Evolutionary conservation across 148 eudicot species (phyloP).

Genomic region (Cornus kousa): DNA sequence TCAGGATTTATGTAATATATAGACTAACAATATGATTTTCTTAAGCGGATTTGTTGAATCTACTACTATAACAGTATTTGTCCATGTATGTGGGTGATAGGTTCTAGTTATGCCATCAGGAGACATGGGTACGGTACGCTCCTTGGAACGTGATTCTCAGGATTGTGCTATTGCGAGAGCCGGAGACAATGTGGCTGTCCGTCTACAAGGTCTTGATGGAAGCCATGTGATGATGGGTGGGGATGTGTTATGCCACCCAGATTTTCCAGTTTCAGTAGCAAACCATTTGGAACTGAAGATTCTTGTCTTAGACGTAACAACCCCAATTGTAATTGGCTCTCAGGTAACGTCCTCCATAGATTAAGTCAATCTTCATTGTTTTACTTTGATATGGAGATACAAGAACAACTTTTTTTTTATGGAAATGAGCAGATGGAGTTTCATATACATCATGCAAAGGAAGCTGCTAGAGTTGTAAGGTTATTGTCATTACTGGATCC

Average conservation of each 20-base stretch:
- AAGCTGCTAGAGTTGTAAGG: constrained; percentile 70
- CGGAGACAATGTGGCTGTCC: constrained; percentile 84
- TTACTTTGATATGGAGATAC: background rate
- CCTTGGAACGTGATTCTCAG: constrained; percentile 74
- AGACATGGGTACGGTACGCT: constrained; percentile 66
- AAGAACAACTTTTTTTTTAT: background rate
- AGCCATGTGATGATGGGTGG: constrained; percentile 65
- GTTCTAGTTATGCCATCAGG: constrained; percentile 88
- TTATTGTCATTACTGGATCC: constrained; percentile 84
- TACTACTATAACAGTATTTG: background rate
- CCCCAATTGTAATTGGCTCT: constrained; percentile 79
- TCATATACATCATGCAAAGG: constrained; percentile 85
- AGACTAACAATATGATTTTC: background rate
- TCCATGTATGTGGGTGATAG: constrained; percentile 25
- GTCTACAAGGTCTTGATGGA: constrained; percentile 68
- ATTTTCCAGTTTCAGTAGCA: constrained; percentile 77
- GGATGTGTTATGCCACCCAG: constrained; percentile 90
- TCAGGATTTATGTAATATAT: no score
- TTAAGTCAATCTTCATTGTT: background rate
- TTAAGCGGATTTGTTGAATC: no score
- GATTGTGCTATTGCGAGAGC: constrained; percentile 77
- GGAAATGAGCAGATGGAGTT: constrained; percentile 69
- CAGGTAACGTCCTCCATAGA: constrained; percentile 40
- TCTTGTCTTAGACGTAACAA: constrained; percentile 65
- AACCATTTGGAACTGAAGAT: constrained; percentile 78